Evolutionary conservation across 257 asterid species (phyloP), one percentile per base, ranked within the genome.

Genomic region (Capsicum pubescens): DNA sequence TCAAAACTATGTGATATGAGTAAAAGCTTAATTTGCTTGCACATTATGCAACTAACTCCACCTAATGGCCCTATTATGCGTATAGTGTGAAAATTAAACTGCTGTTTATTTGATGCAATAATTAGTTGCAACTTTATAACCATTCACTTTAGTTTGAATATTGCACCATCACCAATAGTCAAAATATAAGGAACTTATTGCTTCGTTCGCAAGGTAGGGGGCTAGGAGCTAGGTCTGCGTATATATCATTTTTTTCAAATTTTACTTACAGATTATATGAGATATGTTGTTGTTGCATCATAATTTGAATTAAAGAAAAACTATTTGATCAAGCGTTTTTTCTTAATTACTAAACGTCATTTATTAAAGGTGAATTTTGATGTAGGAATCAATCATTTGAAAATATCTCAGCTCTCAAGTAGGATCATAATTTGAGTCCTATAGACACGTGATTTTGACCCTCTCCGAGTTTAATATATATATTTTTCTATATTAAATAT

Each of bases 41-140:
- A 15, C 50, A 36, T 36, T 68, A 68, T 68, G 21, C 13, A 68
- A 68, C 76, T 36, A 66, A 36, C 11, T 14, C 21, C 52, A 36
- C 76, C 76, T 36, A 68, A 68, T 15, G 12, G 21, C 21, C 76
- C 13, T 36, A 36, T 68, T 36, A 36, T 14, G 26, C 15, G 35
- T 35, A 54, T 36, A 68, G 76, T 68, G 21, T 36, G 48, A 67
- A 68, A 68, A 68, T 7, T 19, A 68, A 68, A 68, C 13, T 11
- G 52, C 3, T 14, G 13, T 68, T 36, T 15, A 39, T 68, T 68
- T 36, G 52, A 52, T 68, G 52, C 21, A 36, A 68, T 15, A 68
- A 36, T 68, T 13, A 68, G 52, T 68, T 68, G 21, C 76, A 36
- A 66, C 52, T 68, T 68, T 68, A 68, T 67, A 67, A 67, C n/a